Evolutionary conservation across 2,329 filamentous ascomycete species (phyloP), one percentile per base, ranked within the genome.

Genomic region (Fusarium xyrophilum): DNA sequence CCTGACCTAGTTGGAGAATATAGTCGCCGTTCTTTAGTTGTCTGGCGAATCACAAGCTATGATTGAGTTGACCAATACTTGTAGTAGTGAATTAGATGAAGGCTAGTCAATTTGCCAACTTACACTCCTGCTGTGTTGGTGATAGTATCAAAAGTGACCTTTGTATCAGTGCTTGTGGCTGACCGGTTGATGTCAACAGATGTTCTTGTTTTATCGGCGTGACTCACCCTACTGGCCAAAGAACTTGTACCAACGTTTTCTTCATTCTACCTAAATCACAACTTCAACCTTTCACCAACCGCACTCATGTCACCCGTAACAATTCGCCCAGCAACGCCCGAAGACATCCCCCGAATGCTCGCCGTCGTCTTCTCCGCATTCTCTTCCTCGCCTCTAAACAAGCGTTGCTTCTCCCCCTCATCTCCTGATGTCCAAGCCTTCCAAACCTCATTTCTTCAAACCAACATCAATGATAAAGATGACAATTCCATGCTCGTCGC

Each of bases 281-380:
- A 63, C 32, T 23, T 35, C 25, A n/a, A 44, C 40, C 17, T 54
- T 25, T 15, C 36, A 47, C 15, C 21, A 30, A 40, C 28, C 27
- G 4, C 19, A 36, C 51, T 33, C 36, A 74, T 74, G 72, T 27
- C 59, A 13, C 23, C 60, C 15, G 36, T 68, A 30, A 58, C 36
- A 4, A 25, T 84, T 58, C 81, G 82, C 32, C 75, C 76, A 35
- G 83, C 80, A 42, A 79, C 73, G 2, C 61, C 73, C 5, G 53
- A 66, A 8, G 79, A 82, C 63, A 64, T 77, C 35, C 67, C 74
- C 8, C 59, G 57, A n/a, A 73, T 82, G 61, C 56, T 76, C 33
- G 56, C 67, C 14, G 71, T 78, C 63, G 67, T 73, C 53, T 68
- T 74, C 51, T 70, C 73, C 28, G 75, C 77, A 44, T 82, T 81